A percentile compares a stretch with the other conserved stretches of the same genome.
Conservation (phyloP, 305 asterid genomes). For the Fraxinus paxiana region DNA sequence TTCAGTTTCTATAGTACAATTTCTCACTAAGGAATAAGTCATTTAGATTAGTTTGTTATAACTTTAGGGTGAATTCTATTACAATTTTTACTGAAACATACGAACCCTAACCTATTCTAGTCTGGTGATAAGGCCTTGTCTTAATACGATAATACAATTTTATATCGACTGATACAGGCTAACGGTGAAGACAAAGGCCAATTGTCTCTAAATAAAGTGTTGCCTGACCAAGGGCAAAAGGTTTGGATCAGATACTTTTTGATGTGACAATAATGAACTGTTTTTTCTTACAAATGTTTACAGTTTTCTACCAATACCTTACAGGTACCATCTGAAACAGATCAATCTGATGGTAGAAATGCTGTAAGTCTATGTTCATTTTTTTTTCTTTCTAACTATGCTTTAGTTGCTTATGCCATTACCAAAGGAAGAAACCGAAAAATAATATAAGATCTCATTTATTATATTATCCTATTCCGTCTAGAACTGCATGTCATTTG, state of each 20-base stretch:
- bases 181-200: constrained; percentile 23
- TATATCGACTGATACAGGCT: constrained; percentile 22
- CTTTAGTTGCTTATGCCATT: neutral
- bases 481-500: neutral
- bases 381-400: neutral
- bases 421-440: neutral
- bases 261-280: neutral
- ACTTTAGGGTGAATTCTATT: neutral
- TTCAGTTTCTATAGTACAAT: neutral
- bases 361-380: constrained; percentile 40
- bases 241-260: constrained; percentile 16
- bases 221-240: constrained; percentile 19
- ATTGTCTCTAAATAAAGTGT: constrained; percentile 18
- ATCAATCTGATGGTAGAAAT: constrained; percentile 44
- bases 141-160: neutral
- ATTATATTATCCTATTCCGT: neutral
- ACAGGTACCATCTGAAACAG: constrained; percentile 31
- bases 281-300: neutral
- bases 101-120: neutral
- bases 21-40: neutral
- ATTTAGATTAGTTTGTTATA: neutral
- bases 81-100: neutral
- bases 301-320: neutral
- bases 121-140: neutral
- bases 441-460: neutral